Base-by-base conservation (phyloP, 169 alveolate genomes). In the Perkinsus olseni region DNA sequence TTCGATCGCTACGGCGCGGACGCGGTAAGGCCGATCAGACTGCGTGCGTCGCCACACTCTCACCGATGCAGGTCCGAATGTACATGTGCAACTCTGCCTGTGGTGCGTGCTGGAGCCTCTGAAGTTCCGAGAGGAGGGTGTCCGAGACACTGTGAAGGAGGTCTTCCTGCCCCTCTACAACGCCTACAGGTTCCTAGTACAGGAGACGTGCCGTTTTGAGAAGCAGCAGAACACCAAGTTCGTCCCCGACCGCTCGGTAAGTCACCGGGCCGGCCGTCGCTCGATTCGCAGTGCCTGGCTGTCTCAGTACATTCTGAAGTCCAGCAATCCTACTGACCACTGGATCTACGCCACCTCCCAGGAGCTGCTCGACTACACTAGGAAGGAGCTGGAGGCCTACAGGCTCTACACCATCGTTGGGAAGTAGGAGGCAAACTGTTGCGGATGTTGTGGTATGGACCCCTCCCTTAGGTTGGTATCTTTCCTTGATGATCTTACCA, bases 141-240 rank as follows among this genome's bases (percentile, higher is more conserved):
- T 99, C 21, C 95, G 97, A 20, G 98, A 97, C 95, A 97, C 98
- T 39, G 97, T 98, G 38, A 98, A 97, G 95, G 99, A 98, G 96
- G 99, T 99, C 74, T 98, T 99, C 93, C 96, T 99, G 92, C 99
- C 99, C 10, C 98, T 99, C 99, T 99, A 97, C 97, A 99, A 99
- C 94, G 98, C 99, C 62, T 98, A 98, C 95, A 94, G 98, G 40
- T 99, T 99, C 96, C 95, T 99, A 74, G 96, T 98, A 36, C 99
- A 99, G 96, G 99, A 98, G 94, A 98, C 98, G 51, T 95, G 97
- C 31, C 97, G 99, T 93, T 98, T 95, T 94, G 99, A 99, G 96
- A 91, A 94, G 34, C 51, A 91, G 0, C 93, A 94, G 13, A 96
- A 96, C 21, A 93, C 93, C 74, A 95, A 95, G 91, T 99, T 98